Conservation (phyloP, 2,329 filamentous ascomycete species). For the Nakataea oryzae region DNA sequence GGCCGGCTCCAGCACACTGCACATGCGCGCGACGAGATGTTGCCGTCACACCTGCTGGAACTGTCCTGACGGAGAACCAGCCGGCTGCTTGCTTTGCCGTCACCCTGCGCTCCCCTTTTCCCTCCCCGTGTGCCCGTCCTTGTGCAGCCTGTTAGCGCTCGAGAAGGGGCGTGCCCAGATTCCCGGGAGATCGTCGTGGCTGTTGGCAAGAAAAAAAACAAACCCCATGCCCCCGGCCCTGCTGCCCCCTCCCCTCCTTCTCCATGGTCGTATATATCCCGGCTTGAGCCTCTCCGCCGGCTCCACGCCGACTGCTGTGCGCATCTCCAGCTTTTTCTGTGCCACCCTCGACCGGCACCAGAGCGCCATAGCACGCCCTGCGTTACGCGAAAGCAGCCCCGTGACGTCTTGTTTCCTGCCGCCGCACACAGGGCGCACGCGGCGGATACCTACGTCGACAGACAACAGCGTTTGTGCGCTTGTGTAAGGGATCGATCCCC, state of each 20-base stretch:
- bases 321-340: not conserved
- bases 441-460: not conserved
- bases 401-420: not conserved
- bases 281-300: not conserved
- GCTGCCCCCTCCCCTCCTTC: not conserved
- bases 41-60: not conserved
- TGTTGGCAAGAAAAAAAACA: not conserved
- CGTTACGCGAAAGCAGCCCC: not conserved
- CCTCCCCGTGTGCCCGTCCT: not conserved
- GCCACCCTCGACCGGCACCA: not conserved
- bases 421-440: not conserved
- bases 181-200: not conserved
- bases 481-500: not conserved
- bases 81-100: not conserved
- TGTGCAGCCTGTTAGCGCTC: not conserved
- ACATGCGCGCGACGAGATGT: not conserved
- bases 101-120: not conserved
- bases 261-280: not conserved
- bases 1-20: not conserved
- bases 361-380: not conserved
- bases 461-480: not conserved
- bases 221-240: too few relatives aligned
- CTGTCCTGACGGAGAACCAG: not conserved
- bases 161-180: not conserved
- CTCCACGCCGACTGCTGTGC: not conserved